Evolutionary conservation across 371 early-diverging fungal genomes (phyloP).

Genomic region (Ordospora colligata): DNA sequence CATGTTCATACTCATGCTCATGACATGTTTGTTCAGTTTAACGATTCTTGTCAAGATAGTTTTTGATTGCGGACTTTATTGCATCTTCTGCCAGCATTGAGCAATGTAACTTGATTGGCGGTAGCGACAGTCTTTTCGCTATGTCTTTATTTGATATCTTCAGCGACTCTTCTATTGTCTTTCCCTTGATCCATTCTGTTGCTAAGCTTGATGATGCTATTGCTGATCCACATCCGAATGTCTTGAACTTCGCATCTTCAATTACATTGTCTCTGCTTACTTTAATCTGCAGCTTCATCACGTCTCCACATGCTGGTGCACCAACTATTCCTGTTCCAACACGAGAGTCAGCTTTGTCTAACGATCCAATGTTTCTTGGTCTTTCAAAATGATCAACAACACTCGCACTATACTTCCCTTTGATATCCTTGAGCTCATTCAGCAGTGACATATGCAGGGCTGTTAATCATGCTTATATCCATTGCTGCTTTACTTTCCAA

Average conservation of each 20-base stretch:
- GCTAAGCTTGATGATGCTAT: conserved; percentile 84
- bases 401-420: conserved; percentile 59
- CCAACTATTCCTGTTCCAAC: conserved; percentile 96
- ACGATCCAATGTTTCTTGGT: conserved; percentile 89
- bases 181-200: conserved; percentile 81
- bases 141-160: conserved; percentile 88
- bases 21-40: not conserved
- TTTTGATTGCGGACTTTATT: conserved; percentile 83
- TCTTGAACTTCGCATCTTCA: conserved; percentile 90
- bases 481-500: not conserved
- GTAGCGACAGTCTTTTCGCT: conserved; percentile 81
- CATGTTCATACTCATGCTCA: too few relatives aligned
- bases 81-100: conserved; percentile 97
- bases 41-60: conserved; percentile 64
- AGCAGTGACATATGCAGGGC: conserved; percentile 6
- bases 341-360: conserved; percentile 69
- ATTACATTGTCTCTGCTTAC: conserved; percentile 78
- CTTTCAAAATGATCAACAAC: conserved; percentile 83
- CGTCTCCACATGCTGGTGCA: conserved; percentile 97
- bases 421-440: conserved; percentile 27
- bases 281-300: conserved; percentile 92
- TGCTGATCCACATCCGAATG: conserved; percentile 96
- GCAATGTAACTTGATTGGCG: conserved; percentile 95
- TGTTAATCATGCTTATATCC: not conserved
- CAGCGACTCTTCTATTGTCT: conserved; percentile 75